Evolutionary conservation across 129 eudicot genomes (phyloP), one percentile per base, ranked within the genome.

Genomic region (Kitagawia praeruptora): DNA sequence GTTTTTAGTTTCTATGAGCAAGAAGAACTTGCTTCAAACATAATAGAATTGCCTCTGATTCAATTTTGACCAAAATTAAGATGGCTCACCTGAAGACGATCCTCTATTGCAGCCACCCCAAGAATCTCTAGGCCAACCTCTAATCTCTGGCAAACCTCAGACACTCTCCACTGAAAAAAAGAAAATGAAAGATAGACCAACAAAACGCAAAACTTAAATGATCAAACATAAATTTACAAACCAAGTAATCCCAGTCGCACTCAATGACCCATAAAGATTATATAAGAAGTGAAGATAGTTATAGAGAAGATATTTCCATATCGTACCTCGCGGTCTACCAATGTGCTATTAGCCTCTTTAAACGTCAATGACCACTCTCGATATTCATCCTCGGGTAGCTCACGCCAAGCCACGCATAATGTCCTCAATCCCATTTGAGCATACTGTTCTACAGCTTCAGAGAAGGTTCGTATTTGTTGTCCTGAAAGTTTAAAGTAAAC

Each of bases 51-150:
- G 16, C 12, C 78, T 25, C 42, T 31, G 34, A 46, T 23, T 21
- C 45, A 45, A 31, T 37, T 15, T 51, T 74, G 25, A 38, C 40
- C 69, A 73, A 6, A 4, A 14, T 6, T 34, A 16, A 9, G 37
- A 27, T 13, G 41, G 21, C 41, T 79, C 54, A 92, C 99, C 99
- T 95, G 99, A 66, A 95, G 86, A 63, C 96, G 96, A 86, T 95
- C 99, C 85, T 95, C 99, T 80, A 95, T 95, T 31, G 99, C 99
- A 82, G 96, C 97, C 75, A 95, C 97, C 76, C 99, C 99, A 80
- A 95, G 96, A 75, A 95, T 86, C 78, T 95, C 92, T 70, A 95
- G 85, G 70, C 85, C 91, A 80, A 84, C 92, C 85, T 95, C 99
- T 84, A 95, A 80, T 83, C 91, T 86, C 85, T 95, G 93, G 88